Conservation (phyloP, 2,329 filamentous ascomycete species). For the Penicillium sp. region DNA sequence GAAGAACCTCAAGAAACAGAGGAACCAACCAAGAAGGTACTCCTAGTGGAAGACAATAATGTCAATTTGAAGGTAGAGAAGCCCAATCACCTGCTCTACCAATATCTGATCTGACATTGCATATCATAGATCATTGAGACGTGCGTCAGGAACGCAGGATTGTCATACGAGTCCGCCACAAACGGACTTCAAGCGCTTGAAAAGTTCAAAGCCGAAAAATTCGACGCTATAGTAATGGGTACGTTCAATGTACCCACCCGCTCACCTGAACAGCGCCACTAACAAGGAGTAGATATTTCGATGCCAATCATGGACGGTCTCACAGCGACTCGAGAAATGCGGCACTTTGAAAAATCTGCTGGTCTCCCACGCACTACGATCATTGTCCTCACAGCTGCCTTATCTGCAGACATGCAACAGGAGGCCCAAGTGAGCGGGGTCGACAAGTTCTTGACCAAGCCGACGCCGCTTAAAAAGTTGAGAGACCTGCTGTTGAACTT, state of each 20-base stretch:
- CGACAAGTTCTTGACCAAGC: slow-evolving; percentile 34
- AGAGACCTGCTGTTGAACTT: slow-evolving; percentile 14
- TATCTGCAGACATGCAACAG: slow-evolving; percentile 31
- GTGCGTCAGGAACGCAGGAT: slow-evolving; percentile 17
- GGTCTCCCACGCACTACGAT: slow-evolving; percentile 18
- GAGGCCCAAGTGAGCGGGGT: slow-evolving; percentile 30
- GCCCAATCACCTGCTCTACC: background rate
- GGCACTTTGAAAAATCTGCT: slow-evolving; percentile 23
- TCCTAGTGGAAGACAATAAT: slow-evolving; percentile 44
- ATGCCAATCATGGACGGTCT: slow-evolving; percentile 41
- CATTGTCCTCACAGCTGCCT: slow-evolving; percentile 30
- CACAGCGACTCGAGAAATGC: slow-evolving; percentile 31
- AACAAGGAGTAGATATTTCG: slow-evolving; percentile 30
- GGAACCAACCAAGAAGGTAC: slow-evolving; percentile 16
- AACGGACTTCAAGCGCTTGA: slow-evolving; percentile 23
- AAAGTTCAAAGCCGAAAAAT: slow-evolving; percentile 18
- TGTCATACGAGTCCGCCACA: slow-evolving; percentile 17
- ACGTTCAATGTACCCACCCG: background rate
- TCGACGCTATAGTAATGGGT: slow-evolving; percentile 29
- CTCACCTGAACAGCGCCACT: background rate
- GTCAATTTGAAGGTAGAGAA: slow-evolving; percentile 39
- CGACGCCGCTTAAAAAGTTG: slow-evolving; percentile 27
- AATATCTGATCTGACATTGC: background rate
- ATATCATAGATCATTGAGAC: slow-evolving; percentile 16
- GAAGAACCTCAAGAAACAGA: background rate